phyloP scores from a whole-genome alignment of 2,329 filamentous ascomycete genomes.

The Fusarium sp. region DNA sequence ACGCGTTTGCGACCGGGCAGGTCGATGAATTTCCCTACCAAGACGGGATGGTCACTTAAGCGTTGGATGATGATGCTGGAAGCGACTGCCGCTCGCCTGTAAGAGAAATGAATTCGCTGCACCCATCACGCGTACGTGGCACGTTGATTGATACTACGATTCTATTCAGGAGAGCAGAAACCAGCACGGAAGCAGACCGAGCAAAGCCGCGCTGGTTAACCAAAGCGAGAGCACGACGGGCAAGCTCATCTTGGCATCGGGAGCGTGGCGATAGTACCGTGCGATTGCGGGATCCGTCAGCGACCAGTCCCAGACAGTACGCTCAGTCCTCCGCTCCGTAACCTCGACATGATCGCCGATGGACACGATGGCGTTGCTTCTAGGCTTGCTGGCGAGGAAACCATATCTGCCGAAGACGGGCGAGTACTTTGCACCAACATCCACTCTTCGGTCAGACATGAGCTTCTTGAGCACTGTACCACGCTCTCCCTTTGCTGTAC shows the following conservation, averaged over 20 bases:
- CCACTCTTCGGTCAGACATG: constrained; percentile 77
- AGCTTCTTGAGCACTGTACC: constrained; percentile 77
- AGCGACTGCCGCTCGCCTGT: constrained; percentile 3
- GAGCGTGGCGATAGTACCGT: constrained; percentile 40
- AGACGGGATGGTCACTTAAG: not conserved
- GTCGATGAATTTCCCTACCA: constrained; percentile 9
- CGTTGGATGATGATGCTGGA: not conserved
- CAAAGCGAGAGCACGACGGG: constrained; percentile 32
- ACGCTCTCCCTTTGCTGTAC: constrained; percentile 64
- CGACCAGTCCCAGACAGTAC: constrained; percentile 67
- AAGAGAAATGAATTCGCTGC: constrained; percentile 4
- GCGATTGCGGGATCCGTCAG: constrained; percentile 36
- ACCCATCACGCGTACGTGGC: constrained; percentile 4
- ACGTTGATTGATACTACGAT: not conserved
- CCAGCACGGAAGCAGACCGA: constrained; percentile 33
- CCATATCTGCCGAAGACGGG: constrained; percentile 81
- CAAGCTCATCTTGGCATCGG: constrained; percentile 9
- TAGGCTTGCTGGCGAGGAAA: constrained; percentile 59
- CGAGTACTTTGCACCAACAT: constrained; percentile 73
- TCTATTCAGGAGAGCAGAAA: constrained; percentile 27
- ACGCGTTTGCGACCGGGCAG: constrained; percentile 18
- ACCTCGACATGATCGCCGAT: constrained; percentile 65
- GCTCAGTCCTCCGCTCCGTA: constrained; percentile 59
- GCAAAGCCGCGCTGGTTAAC: constrained; percentile 24
- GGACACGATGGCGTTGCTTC: constrained; percentile 37